Base-by-base conservation (phyloP, 129 eudicot genomes). In the Silybum marianum region DNA sequence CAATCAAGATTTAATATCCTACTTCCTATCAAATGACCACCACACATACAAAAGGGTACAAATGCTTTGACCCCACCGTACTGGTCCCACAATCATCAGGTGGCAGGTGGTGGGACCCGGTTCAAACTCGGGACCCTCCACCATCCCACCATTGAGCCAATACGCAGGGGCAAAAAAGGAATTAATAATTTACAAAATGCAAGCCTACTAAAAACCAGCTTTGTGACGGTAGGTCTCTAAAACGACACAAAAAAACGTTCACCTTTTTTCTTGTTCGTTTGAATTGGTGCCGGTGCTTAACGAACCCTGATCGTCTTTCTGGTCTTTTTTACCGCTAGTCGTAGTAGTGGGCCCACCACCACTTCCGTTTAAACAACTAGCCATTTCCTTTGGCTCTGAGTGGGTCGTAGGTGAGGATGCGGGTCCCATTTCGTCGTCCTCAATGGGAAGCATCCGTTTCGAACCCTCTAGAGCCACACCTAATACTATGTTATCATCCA, bases 401-500 rank as follows among this genome's bases (percentile, higher is more conserved):
- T 1, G 14, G 40, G 39, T 28, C 6, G 85, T 3, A 32, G 36
- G 39, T 67, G 82, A 30, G 40, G 77, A 32, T 16, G 76, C 8
- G 0, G 80, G 81, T 54, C 40, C 90, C 79, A 60, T 85, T 70
- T 86, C 91, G 68, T 90, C 94, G 51, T 89, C 97, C 40, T 92
- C 97, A 0, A 92, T 92, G 13, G 93, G 95, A 22, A 92, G 90
- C 44, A 89, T 86, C 79, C 91, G 83, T 82, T 85, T 92, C 51
- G 97, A 88, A 66, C 97, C 97, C 68, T 90, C 97, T 78, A 92
- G 80, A 60, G 97, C 97, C 81, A 92, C 97, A 71, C 97, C 95
- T 70, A 92, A 90, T 70, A 92, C 86, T 38, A 92, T 92, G 72
- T 92, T 92, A 81, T 92, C 95, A 82, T 92, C 93, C 81, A 92